phyloP scores from a whole-genome alignment of 2,329 filamentous ascomycete species.

The Colletotrichum kahawae region DNA sequence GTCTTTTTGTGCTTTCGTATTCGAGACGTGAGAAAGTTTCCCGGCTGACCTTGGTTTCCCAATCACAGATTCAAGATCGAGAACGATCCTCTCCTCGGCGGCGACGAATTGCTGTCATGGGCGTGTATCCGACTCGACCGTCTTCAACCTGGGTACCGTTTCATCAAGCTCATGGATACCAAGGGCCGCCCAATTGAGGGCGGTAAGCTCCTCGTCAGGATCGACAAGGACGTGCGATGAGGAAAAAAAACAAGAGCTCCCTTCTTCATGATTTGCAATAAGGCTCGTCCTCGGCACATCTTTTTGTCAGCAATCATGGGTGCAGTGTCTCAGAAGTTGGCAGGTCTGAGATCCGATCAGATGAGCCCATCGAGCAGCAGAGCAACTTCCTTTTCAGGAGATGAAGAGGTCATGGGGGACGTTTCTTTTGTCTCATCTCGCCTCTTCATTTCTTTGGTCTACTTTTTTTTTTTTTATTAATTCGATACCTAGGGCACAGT shows the following conservation, averaged over 20 bases:
- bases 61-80: constrained; percentile 57
- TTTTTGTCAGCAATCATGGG: neutral
- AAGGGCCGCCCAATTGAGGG: constrained; percentile 49
- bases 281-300: neutral
- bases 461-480: neutral
- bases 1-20: neutral
- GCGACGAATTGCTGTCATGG: constrained; percentile 54
- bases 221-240: constrained; percentile 51
- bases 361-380: neutral
- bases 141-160: constrained; percentile 59
- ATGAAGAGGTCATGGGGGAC: neutral
- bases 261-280: neutral
- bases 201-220: constrained; percentile 56
- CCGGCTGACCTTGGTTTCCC: constrained; percentile 25
- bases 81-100: constrained; percentile 47
- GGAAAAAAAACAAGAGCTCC: neutral
- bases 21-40: neutral
- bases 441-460: neutral
- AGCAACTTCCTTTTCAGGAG: neutral
- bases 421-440: neutral
- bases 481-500: neutral
- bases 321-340: neutral
- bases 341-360: neutral
- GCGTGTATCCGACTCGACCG: constrained; percentile 65
- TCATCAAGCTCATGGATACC: constrained; percentile 54